Evolutionary conservation across 371 early-diverging fungal genomes (phyloP).

Genomic region (Coemansia sp.): DNA sequence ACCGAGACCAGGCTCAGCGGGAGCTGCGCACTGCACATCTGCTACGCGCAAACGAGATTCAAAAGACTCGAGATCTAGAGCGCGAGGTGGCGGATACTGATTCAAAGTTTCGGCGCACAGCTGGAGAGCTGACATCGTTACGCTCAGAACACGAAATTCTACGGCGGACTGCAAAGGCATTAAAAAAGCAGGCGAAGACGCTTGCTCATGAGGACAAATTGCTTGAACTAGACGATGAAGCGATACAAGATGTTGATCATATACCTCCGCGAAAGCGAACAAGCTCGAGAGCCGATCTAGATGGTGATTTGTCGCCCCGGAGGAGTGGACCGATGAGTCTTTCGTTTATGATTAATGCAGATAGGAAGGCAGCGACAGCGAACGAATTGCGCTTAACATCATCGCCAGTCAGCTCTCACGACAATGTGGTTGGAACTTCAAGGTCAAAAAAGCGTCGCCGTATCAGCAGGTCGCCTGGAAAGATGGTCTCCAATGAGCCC

Average conservation of each 20-base stretch:
- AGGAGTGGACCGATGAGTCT: constrained; percentile 37
- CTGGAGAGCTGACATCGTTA: constrained; percentile 18
- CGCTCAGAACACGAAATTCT: constrained; percentile 27
- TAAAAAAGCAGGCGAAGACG: neutral
- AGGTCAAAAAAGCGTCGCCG: constrained; percentile 5
- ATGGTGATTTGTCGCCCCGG: neutral
- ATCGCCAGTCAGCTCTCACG: neutral
- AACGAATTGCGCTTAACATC: neutral
- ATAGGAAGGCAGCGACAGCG: neutral
- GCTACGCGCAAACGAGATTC: constrained; percentile 40
- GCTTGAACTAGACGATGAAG: neutral
- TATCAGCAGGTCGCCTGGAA: neutral
- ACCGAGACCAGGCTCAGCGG: constrained; percentile 37
- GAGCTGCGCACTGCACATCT: constrained; percentile 40
- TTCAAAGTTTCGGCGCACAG: constrained; percentile 17
- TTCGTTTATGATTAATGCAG: constrained; percentile 36
- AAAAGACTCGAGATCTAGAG: constrained; percentile 36
- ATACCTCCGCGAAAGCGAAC: constrained; percentile 36
- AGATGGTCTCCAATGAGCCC: neutral
- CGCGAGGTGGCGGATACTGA: constrained; percentile 38
- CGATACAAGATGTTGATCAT: neutral
- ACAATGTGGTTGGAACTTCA: neutral
- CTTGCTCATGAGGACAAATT: neutral
- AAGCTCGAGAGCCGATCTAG: neutral
- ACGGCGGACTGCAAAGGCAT: constrained; percentile 4